Evolutionary conservation across 257 asterid genomes (phyloP).

Genomic region (Echites panduratus): DNA sequence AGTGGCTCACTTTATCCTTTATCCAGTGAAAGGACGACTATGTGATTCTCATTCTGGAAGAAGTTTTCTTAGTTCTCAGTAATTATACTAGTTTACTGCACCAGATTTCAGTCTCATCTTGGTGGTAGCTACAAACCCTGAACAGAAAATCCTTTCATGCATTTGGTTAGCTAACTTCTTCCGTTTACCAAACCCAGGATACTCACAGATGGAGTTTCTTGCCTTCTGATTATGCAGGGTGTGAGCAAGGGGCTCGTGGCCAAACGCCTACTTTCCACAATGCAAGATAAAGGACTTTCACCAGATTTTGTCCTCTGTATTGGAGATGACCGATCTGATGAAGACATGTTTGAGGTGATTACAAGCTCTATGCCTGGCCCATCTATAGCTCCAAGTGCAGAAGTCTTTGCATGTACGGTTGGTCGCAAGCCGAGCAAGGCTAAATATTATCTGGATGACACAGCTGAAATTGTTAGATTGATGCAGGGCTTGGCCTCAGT

Average conservation of each 20-base stretch:
- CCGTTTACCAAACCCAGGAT: neutral
- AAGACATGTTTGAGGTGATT: conserved; percentile 86
- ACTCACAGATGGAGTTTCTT: no score
- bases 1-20: no score
- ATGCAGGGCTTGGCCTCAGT: conserved; percentile 80
- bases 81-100: neutral
- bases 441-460: conserved; percentile 77
- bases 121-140: neutral
- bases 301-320: conserved; percentile 76
- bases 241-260: conserved; percentile 90
- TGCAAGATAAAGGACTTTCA: conserved; percentile 57
- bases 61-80: no score
- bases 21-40: no score
- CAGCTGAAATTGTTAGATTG: conserved; percentile 61
- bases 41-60: no score
- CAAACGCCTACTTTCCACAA: conserved; percentile 47
- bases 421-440: conserved; percentile 86
- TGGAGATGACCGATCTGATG: conserved; percentile 80
- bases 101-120: neutral
- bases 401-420: conserved; percentile 82
- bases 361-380: conserved; percentile 51
- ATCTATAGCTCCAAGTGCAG: conserved; percentile 65
- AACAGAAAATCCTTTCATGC: neutral
- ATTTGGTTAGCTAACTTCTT: neutral
- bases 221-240: conserved; percentile 39